phyloP scores from a whole-genome alignment of 768 basidiomycete genomes.

The Lentinus brumalis region DNA sequence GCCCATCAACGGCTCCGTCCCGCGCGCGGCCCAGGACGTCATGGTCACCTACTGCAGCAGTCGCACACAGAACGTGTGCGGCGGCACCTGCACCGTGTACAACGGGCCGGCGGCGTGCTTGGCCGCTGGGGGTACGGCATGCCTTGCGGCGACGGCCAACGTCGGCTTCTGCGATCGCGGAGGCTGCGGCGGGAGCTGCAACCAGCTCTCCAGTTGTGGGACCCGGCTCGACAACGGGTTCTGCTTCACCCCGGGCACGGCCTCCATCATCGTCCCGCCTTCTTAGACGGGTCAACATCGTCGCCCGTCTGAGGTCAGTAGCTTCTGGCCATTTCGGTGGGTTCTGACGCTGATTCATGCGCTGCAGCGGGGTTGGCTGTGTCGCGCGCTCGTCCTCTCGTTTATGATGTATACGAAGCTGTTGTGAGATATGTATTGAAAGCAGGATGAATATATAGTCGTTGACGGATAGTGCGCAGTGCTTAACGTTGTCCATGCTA shows the following conservation, averaged over 20 bases:
- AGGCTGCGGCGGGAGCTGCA: slow-evolving; percentile 30
- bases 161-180: slow-evolving; percentile 32
- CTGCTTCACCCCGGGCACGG: slow-evolving; percentile 4
- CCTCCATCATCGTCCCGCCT: not conserved
- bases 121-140: slow-evolving; percentile 29
- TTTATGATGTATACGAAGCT: too few relatives aligned
- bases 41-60: slow-evolving; percentile 32
- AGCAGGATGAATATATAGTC: too few relatives aligned
- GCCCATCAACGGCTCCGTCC: slow-evolving; percentile 6
- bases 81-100: slow-evolving; percentile 34
- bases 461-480: too few relatives aligned
- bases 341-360: not conserved
- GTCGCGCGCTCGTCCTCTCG: too few relatives aligned
- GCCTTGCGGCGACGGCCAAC: slow-evolving; percentile 31
- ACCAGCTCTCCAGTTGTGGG: slow-evolving; percentile 28
- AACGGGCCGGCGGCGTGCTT: slow-evolving; percentile 30
- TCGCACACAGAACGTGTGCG: slow-evolving; percentile 27
- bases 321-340: too few relatives aligned
- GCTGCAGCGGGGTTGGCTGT: too few relatives aligned
- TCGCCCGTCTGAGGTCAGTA: too few relatives aligned
- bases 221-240: slow-evolving; percentile 22
- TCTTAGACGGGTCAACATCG: not conserved
- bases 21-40: slow-evolving; percentile 22
- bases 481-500: too few relatives aligned
- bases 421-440: too few relatives aligned